phyloP scores from a whole-genome alignment of 225 moss, liverwort and hornwort species.

The Bryoerythrophyllum caledonicum region DNA sequence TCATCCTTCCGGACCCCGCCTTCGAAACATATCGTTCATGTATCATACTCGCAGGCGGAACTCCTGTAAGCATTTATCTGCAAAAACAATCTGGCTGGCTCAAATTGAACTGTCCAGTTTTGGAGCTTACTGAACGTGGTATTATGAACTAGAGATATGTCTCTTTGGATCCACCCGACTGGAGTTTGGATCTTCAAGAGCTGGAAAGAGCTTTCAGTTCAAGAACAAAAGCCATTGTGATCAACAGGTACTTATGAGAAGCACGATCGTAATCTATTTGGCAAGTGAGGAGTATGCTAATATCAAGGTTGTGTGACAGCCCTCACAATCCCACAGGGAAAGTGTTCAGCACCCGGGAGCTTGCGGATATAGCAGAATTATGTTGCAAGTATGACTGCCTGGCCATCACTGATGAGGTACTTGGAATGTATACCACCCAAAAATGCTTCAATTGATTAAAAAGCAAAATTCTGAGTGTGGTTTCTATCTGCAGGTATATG shows the following conservation, averaged over 20 bases:
- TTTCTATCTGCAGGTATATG: slow-evolving; percentile 73
- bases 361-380: slow-evolving; percentile 63
- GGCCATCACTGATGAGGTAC: slow-evolving; percentile 86
- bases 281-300: no score
- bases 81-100: no score
- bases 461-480: no score
- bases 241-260: slow-evolving; percentile 79
- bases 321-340: slow-evolving; percentile 96
- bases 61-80: slow-evolving; percentile 60
- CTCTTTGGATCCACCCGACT: slow-evolving; percentile 59
- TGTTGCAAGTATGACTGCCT: slow-evolving; percentile 85
- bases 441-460: no score
- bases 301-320: slow-evolving; percentile 32
- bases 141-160: slow-evolving; percentile 52
- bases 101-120: no score
- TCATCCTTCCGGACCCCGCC: slow-evolving; percentile 78
- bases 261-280: no score
- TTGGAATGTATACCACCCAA: not conserved
- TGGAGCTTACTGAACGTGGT: slow-evolving; percentile 8
- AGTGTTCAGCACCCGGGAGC: slow-evolving; percentile 65
- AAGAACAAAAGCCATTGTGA: slow-evolving; percentile 71
- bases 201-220: slow-evolving; percentile 59
- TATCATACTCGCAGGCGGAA: slow-evolving; percentile 78
- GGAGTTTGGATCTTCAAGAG: slow-evolving; percentile 63
- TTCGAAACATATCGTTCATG: slow-evolving; percentile 90